Base-by-base conservation (phyloP, 345 rosid species). In the Pseudoturritis turrita region DNA sequence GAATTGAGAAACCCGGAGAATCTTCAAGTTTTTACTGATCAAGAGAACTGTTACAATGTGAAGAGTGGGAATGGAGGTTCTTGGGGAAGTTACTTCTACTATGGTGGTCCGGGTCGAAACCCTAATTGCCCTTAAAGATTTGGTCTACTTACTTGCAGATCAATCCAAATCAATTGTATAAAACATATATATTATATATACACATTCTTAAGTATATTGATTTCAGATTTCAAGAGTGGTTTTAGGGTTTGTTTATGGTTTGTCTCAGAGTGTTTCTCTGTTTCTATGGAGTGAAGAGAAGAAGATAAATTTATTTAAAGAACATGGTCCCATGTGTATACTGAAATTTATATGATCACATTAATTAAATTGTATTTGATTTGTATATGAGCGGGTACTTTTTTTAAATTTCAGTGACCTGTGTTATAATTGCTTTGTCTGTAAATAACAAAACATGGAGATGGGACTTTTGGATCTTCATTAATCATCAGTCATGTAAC, bases 71-170 rank as follows among this genome's bases (percentile, higher is more conserved):
- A 72, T 39, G 85, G 80, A 51, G 88, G 83, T 7, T 83, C 84
- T 28, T 86, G 90, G 90, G 93, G 89, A 55, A 86, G 54, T 79
- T 79, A 82, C 81, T 84, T 88, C 69, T 88, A 86, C 72, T 88
- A 80, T 65, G 93, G 93, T 43, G 93, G 93, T 31, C 93, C 93
- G 23, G 93, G 93, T 41, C 70, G 81, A 71, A 88, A 79, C 62
- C 76, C 87, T 22, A 72, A 83, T 68, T 88, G 93, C 77, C 86
- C 84, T 10, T 87, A 84, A 89, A 39, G 72, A 83, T 17, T 36
- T 53, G 57, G 15, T 67, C 45, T 51, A 47, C 56, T 51, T 58
- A 15, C 56, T 41, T 14, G 73, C 22, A 75, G 50, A 45, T 52
- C 70, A 68, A 26, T 68, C 74, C 31, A 68, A 52, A 54, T 75